These are phyloP conservation scores for Ecytonucleospora hepatopenaei DNA, from an alignment of 371 early-diverging fungal genomes.

Conservation along the genomic window DNA sequence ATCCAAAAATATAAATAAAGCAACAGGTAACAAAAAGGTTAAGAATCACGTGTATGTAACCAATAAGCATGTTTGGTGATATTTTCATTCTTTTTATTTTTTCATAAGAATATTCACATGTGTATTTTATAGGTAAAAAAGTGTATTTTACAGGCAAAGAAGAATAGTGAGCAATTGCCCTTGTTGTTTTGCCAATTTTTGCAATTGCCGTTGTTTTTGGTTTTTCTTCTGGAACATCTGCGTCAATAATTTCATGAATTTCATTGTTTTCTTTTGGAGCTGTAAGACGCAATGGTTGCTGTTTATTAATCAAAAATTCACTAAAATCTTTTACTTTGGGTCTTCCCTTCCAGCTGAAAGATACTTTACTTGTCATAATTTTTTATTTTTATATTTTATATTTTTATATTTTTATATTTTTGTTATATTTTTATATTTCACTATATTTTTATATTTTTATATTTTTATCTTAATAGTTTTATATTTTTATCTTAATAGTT, in stretches of 20 bases:
- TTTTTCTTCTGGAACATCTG: neutral
- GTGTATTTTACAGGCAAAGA: neutral
- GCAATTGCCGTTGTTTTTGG: neutral
- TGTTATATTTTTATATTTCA: no score
- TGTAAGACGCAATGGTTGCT: neutral
- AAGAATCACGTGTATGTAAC: conserved; percentile 39
- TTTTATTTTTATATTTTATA: no score
- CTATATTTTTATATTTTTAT: no score
- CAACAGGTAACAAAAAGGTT: conserved; percentile 37
- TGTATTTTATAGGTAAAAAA: neutral
- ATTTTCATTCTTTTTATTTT: neutral
- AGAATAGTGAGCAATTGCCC: neutral
- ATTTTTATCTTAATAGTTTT: no score
- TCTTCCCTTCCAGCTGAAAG: neutral
- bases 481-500: no score
- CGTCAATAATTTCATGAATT: neutral
- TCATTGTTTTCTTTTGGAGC: neutral
- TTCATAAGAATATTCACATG: no score
- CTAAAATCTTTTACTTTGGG: neutral
- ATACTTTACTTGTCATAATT: no score
- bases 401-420: no score
- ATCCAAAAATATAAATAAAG: conserved; percentile 26
- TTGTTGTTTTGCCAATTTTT: neutral
- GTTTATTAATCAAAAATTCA: conserved; percentile 2
- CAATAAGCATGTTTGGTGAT: conserved; percentile 17